Base-by-base conservation (phyloP, 495 filamentous ascomycete genomes). In the Lophium mytilinum region DNA sequence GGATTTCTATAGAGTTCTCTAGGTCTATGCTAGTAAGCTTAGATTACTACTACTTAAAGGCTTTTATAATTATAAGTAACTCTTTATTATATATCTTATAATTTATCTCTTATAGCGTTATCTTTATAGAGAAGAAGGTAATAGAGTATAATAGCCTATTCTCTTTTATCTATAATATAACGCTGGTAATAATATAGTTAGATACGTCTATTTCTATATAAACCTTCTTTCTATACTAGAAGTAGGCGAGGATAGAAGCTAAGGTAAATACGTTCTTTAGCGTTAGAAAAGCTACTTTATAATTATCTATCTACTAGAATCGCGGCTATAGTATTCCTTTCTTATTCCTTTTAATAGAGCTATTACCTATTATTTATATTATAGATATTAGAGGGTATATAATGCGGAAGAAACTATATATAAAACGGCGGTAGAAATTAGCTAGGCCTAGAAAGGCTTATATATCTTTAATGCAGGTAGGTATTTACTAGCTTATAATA, bases 101-200 rank as follows among this genome's bases (percentile, higher is more conserved):
- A 47, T 69, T 69, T 19, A 33, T 66, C 46, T 71, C 52, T 0
- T 57, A 56, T 37, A 53, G 63, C 12, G 30, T 54, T 30, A 63
- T 60, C 60, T 66, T 65, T 40, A 53, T 63, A 18, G 53, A 71
- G 45, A 66, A 66, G 61, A 55, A 72, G 7, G 60, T 57, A 42
- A 53, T 49, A 79, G 63, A 2, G 54, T 50, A 9, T 69, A 66
- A 50, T 79, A 80, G 30, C 77, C 78, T 49, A 73, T 66, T 21
- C 12, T 47, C 18, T 15, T 47, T 47, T 11, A 19, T 19, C 18
- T 47, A 21, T 15, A 21, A 47, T 18, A 47, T 15, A 21, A 47
- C 15, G 4, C 43, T 21, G 12, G 17, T 21, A 21, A 11, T 47
- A 47, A 21, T 21, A 21, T 47, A 47, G 43, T 47, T 21, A 11